Evolutionary conservation across 768 basidiomycete species (phyloP), one percentile per base, ranked within the genome.

Genomic region (Pisolithus albus): DNA sequence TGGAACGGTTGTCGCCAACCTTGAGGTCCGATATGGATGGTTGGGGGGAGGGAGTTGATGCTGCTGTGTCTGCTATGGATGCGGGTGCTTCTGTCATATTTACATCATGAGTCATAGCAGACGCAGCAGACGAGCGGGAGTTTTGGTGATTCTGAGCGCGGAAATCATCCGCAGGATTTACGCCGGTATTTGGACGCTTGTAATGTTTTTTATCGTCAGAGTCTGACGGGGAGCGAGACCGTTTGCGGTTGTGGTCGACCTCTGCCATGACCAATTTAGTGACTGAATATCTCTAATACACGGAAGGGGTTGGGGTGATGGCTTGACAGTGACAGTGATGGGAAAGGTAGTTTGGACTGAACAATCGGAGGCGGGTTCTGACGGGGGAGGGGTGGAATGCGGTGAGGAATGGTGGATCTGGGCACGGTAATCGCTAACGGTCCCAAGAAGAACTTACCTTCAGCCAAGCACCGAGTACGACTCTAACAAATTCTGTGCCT

Each of bases 121-220:
- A 64, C 57, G 70, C 59, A 58, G 68, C 60, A 64, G 56, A 51
- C 62, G 59, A 72, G 66, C 67, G 70, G 66, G 65, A 72, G 64
- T 70, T 70, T 71, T 72, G 76, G 69, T 66, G 73, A 66, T 73
- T 74, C 57, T 62, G 62, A 62, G 69, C 66, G 61, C 73, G 72
- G 61, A 74, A 75, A 71, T 83, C 83, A 84, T 86, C 76, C 74
- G 81, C 72, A 62, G 72, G 67, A 55, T 77, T 68, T 64, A 76
- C 76, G 75, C 88, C 88, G 57, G 84, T 91, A 67, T 91, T 91
- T 70, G 84, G 78, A 68, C 88, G 85, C 74, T 91, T 91, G 69
- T 84, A 75, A 59, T 80, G 78, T 73, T 90, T 88, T 64, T 82
- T 82, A 63, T 84, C 77, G 63, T 89, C 88, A 67, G 75, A 79